A percentile compares a stretch with the other conserved stretches of the same genome.
phyloP scores from a whole-genome alignment of 2,329 filamentous ascomycete species.

The Cladosporium sp. region DNA sequence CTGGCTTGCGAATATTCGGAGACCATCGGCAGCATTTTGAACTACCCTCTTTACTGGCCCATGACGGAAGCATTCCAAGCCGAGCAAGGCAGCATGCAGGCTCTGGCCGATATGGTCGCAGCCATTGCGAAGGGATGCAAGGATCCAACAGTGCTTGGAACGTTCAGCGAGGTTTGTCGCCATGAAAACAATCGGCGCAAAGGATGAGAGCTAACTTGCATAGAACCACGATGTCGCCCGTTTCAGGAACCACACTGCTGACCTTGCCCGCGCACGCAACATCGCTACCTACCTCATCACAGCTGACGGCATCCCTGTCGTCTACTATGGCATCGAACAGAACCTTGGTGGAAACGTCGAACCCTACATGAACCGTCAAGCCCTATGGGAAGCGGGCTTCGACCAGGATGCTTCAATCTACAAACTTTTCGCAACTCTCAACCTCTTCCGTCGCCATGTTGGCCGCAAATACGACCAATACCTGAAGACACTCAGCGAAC shows the following conservation, averaged over 20 bases:
- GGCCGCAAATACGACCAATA: slow-evolving; percentile 44
- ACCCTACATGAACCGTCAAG: slow-evolving; percentile 24
- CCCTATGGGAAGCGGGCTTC: slow-evolving; percentile 24
- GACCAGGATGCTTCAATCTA: slow-evolving; percentile 22
- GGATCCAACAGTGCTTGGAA: slow-evolving; percentile 25
- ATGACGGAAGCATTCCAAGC: slow-evolving; percentile 43
- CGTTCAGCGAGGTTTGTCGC: slow-evolving; percentile 25
- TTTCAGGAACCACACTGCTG: slow-evolving; percentile 24
- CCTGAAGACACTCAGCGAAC: slow-evolving; percentile 43
- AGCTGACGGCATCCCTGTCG: slow-evolving; percentile 28
- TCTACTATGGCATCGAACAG: slow-evolving; percentile 31
- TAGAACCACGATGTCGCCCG: slow-evolving; percentile 28
- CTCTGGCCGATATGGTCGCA: slow-evolving; percentile 13
- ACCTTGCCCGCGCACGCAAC: slow-evolving; percentile 25
- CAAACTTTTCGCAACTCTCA: slow-evolving; percentile 21
- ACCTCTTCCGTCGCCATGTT: slow-evolving; percentile 38
- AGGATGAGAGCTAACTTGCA: not conserved
- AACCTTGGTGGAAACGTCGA: slow-evolving; percentile 23
- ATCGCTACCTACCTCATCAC: slow-evolving; percentile 25
- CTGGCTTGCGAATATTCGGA: slow-evolving; percentile 35
- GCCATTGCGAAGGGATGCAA: not conserved
- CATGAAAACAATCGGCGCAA: not conserved
- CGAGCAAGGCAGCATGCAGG: slow-evolving; percentile 10
- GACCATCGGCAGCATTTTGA: slow-evolving; percentile 35
- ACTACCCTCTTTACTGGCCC: slow-evolving; percentile 40